Conservation (phyloP, 1,284 basidiomycete genomes). For the Tilletia caries region DNA sequence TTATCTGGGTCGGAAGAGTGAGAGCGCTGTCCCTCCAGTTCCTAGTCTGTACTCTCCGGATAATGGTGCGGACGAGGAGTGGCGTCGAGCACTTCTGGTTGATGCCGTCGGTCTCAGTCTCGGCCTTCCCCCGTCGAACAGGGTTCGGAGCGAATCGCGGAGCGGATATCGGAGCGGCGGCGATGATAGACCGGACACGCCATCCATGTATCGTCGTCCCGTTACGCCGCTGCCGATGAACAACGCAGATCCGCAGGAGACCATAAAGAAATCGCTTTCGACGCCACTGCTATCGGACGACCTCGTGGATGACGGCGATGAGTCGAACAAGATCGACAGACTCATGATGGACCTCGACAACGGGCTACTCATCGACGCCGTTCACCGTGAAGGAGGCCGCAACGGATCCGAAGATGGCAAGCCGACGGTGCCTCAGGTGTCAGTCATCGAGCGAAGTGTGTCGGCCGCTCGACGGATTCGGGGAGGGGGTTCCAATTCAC, state of each 20-base stretch:
- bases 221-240: background rate
- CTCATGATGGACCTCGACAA: conserved; percentile 11
- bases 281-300: conserved; percentile 6
- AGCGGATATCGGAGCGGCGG: conserved; percentile 3
- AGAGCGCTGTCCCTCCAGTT: background rate
- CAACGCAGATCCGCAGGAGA: background rate
- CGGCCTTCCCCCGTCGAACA: background rate
- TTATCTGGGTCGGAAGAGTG: background rate
- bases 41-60: background rate
- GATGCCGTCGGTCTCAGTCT: conserved; percentile 7
- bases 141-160: background rate
- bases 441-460: background rate
- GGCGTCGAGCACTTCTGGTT: background rate
- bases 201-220: background rate
- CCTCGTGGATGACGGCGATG: conserved; percentile 4
- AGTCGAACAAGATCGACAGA: background rate
- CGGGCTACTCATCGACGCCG: background rate
- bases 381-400: background rate
- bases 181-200: background rate
- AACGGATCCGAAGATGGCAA: background rate
- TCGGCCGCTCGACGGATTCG: background rate
- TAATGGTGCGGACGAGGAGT: background rate
- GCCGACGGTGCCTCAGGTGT: too few species aligned
- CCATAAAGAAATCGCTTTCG: background rate
- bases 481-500: background rate